Base-by-base conservation (phyloP, 768 basidiomycete species). In the Tephrocybe sp. region DNA sequence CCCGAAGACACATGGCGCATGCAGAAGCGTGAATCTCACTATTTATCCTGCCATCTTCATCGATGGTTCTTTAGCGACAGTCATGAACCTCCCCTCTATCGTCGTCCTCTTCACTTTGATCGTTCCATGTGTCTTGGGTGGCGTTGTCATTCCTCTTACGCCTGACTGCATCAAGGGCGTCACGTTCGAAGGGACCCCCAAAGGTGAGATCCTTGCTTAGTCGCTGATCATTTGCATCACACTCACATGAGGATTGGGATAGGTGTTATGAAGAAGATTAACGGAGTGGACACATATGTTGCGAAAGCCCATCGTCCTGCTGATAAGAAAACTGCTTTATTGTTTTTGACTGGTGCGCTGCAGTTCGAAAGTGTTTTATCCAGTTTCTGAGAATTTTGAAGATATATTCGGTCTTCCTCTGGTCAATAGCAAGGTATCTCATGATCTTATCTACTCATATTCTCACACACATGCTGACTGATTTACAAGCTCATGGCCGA, bases 331-430 rank as follows among this genome's bases (percentile, higher is more conserved):
- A 47, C 52, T 13, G 55, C 55, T 13, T 41, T 56, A 16, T 13
- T 56, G 37, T 24, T 53, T 16, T 44, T 56, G 52, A 53, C 55
- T 6, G 55, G 55, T 47, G 31, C 16, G 44, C 13, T n/a, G 6
- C n/a, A 18, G 13, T 11, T 25, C 6, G 25, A 18, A 15, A 7
- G 29, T 12, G 29, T 30, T 30, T 12, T 12, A 6, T 12, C 6
- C 29, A 30, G 29, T 30, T 6, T 30, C 29, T 30, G 29, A 30
- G 6, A 30, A 30, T 12, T 30, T 30, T 6, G 29, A 50, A 56
- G 56, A 58, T 25, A 53, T 58, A 13, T 58, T 58, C 30, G 57
- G 57, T 10, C 23, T 54, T 4, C 46, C 49, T n/a, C 40, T 54
- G 41, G 55, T 54, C 2, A 58, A 58, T 33, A 56, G 49, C 49